Conservation (phyloP, 345 rosid species). For the Eucalyptus curtisii region DNA sequence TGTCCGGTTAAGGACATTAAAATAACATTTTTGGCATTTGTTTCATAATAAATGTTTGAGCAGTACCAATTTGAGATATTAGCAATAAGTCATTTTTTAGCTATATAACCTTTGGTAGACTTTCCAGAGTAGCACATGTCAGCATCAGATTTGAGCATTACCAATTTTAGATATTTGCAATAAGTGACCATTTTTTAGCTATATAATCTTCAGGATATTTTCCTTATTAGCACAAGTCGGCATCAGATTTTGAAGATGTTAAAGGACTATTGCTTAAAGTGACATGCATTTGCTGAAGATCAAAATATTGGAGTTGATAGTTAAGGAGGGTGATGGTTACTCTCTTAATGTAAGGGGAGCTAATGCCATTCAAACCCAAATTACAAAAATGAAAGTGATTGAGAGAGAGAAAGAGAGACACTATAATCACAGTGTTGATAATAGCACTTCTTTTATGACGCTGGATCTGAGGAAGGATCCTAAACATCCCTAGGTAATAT, state of each 20-base stretch:
- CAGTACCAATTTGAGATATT: neutral
- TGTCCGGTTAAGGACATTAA: neutral
- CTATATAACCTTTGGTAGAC: neutral
- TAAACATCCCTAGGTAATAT: neutral
- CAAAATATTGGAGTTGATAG: neutral
- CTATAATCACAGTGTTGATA: neutral
- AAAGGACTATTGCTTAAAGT: neutral
- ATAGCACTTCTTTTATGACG: neutral
- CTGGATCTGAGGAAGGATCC: neutral
- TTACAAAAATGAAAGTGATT: neutral
- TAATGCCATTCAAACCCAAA: neutral
- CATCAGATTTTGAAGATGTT: neutral
- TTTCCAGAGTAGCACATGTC: neutral
- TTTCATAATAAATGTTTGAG: neutral
- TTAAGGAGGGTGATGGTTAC: neutral
- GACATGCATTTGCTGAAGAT: neutral
- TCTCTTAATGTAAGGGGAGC: neutral
- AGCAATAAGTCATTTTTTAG: neutral
- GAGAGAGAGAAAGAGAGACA: neutral
- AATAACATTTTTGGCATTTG: neutral
- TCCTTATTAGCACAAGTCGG: neutral
- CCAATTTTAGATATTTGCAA: neutral
- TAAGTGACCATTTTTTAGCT: neutral
- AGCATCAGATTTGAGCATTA: neutral
- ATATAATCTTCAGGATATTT: neutral